Base-by-base conservation (phyloP, 2,329 filamentous ascomycete species). In the Torrubiella hemipterigena region DNA sequence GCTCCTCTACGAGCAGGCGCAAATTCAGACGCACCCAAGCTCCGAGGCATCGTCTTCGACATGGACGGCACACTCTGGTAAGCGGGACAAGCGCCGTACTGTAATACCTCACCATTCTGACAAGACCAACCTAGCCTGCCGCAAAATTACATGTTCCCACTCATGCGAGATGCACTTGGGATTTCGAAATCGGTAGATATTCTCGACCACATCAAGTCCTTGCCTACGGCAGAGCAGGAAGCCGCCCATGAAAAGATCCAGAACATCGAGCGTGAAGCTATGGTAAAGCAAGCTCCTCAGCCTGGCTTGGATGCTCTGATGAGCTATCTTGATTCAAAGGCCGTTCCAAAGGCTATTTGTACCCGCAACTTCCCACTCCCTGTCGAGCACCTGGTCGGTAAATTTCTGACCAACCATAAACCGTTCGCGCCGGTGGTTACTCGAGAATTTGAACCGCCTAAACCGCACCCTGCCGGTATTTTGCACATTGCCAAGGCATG, bases 61-160 rank as follows among this genome's bases (percentile, higher is more conserved):
- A 83, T 98, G 40, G 89, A 98, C 55, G 89, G 89, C 4, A 98
- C 89, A 16, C 58, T 96, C 37, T 95, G 81, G 87, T 93, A 58
- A 59, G 77, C 64, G 14, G 27, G 29, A 24, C 20, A 34, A 32
- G 29, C 30, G 21, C 42, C 48, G 33, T 14, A 27, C 27, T 30
- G 12, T n/a, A 8, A 8, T n/a, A 24, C 22, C 22, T 14, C 10
- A 11, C 12, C 22, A 6, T 11, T n/a, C 22, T 24, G 5, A 24
- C 22, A 22, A 8, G n/a, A 8, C n/a, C n/a, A 8, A 11, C 22
- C 11, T 24, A 93, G 86, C 52, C 63, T 87, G 35, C 89, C 89
- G 1, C 89, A 96, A 57, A 91, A 81, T 44, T 84, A 94, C 68
- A 98, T 96, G 89, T 96, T 96, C 58, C 55, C 59, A 14, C 70